Evolutionary conservation across 495 filamentous ascomycete species (phyloP).

Genomic region (Penicillium goetzii): DNA sequence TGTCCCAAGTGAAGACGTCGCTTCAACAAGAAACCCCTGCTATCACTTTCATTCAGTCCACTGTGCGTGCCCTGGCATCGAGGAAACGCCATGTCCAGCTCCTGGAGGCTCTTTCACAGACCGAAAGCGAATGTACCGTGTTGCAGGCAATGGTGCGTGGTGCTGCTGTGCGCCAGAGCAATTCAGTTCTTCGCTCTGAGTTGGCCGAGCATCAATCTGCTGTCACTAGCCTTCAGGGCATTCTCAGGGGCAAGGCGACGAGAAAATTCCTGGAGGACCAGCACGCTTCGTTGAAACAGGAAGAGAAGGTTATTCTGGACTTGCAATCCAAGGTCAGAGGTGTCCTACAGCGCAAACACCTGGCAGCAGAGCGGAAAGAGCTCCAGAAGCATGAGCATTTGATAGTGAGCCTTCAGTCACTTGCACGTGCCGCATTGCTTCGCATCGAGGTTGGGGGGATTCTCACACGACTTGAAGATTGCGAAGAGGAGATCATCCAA

Average conservation of each 20-base stretch:
- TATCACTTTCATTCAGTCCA: constrained; percentile 54
- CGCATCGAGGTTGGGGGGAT: constrained; percentile 71
- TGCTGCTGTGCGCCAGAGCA: constrained; percentile 31
- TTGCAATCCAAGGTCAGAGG: constrained; percentile 56
- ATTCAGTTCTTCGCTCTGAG: constrained; percentile 31
- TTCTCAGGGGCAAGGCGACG: constrained; percentile 35
- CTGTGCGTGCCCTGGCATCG: constrained; percentile 41
- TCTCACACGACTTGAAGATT: constrained; percentile 75
- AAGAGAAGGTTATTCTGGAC: constrained; percentile 41
- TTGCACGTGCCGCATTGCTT: constrained; percentile 72
- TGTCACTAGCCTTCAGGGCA: constrained; percentile 40
- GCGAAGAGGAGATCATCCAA: constrained; percentile 70
- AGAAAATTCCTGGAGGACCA: constrained; percentile 44
- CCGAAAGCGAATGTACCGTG: constrained; percentile 27
- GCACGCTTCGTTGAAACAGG: constrained; percentile 33
- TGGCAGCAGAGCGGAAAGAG: constrained; percentile 54
- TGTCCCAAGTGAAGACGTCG: constrained; percentile 38
- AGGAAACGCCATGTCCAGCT: constrained; percentile 37
- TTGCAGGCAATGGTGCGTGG: constrained; percentile 53
- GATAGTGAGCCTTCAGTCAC: constrained; percentile 71
- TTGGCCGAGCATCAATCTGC: constrained; percentile 36
- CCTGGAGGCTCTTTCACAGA: constrained; percentile 36
- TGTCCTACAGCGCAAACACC: constrained; percentile 43
- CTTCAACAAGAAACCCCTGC: constrained; percentile 36
- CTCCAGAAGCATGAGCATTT: constrained; percentile 60